Percentiles rank a stretch among this genome's conserved stretches.
phyloP scores from a whole-genome alignment of 1,284 basidiomycete species.

The Ceratobasidium sp. region DNA sequence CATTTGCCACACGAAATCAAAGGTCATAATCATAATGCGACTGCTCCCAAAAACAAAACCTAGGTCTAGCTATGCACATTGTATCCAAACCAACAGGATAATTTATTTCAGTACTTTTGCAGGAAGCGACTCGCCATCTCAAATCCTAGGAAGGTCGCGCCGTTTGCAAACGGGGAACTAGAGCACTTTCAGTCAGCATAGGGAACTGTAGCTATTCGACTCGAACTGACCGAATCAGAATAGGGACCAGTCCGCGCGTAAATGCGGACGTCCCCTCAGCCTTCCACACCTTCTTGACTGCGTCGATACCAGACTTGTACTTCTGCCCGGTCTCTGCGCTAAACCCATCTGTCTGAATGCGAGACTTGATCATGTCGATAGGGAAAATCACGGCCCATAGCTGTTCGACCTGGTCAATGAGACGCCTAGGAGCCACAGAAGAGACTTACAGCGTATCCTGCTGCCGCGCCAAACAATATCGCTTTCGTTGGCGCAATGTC shows the following conservation, averaged over 20 bases:
- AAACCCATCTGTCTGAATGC: slow-evolving; percentile 95
- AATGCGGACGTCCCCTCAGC: slow-evolving; percentile 88
- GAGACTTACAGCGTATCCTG: slow-evolving; percentile 79
- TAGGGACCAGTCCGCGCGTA: slow-evolving; percentile 88
- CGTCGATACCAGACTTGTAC: slow-evolving; percentile 85
- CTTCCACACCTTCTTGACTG: slow-evolving; percentile 81
- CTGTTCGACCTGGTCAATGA: slow-evolving; percentile 55
- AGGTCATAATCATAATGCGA: neutral
- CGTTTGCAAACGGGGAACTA: slow-evolving; percentile 90
- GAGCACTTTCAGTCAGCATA: slow-evolving; percentile 47
- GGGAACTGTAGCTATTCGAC: slow-evolving; percentile 21
- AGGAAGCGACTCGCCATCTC: slow-evolving; percentile 78
- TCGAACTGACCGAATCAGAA: slow-evolving; percentile 83
- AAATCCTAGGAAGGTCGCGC: slow-evolving; percentile 92
- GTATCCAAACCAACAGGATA: too few relatives aligned
- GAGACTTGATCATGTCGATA: slow-evolving; percentile 93
- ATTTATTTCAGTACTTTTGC: slow-evolving; percentile 13
- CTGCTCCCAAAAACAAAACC: slow-evolving; percentile 17
- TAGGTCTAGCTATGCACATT: neutral
- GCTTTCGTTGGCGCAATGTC: slow-evolving; percentile 81
- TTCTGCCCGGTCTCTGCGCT: slow-evolving; percentile 75
- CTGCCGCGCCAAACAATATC: slow-evolving; percentile 85
- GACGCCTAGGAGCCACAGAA: slow-evolving; percentile 19
- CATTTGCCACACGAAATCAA: slow-evolving; percentile 24
- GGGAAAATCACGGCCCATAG: slow-evolving; percentile 90